A percentile compares a stretch with the other conserved stretches of the same genome.
These are phyloP conservation scores for Oxyria digyna DNA, from an alignment of 148 eudicot genomes.

Conservation along the genomic window DNA sequence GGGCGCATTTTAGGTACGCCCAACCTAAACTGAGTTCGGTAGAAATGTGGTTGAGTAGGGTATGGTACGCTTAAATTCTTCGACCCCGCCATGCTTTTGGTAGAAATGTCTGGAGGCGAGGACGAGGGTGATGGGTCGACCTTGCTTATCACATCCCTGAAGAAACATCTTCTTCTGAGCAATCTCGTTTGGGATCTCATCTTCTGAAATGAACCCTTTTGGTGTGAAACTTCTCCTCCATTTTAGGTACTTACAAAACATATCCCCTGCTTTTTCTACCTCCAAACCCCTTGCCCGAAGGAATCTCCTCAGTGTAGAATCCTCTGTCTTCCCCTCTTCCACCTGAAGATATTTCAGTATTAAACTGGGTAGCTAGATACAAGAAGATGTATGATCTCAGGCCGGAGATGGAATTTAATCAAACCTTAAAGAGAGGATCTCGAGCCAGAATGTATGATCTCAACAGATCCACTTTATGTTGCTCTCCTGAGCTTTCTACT, in stretches of 20 bases:
- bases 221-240: slow-evolving; percentile 56
- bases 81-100: slow-evolving; percentile 44
- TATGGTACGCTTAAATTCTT: slow-evolving; percentile 70
- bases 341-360: neutral
- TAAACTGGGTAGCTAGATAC: too few species aligned
- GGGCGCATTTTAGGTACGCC: too few species aligned
- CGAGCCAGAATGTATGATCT: neutral
- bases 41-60: too few species aligned
- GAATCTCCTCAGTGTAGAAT: slow-evolving; percentile 54
- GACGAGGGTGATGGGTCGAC: slow-evolving; percentile 41
- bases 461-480: neutral
- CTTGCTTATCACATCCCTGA: slow-evolving; percentile 55
- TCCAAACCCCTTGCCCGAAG: slow-evolving; percentile 66
- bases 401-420: neutral
- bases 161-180: slow-evolving; percentile 58
- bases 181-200: slow-evolving; percentile 38
- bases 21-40: too few species aligned
- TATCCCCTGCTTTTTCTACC: slow-evolving; percentile 49
- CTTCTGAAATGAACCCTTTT: slow-evolving; percentile 45
- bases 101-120: slow-evolving; percentile 45
- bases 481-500: neutral
- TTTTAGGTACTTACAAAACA: slow-evolving; percentile 44
- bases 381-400: too few species aligned
- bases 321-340: slow-evolving; percentile 23
- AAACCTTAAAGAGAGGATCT: slow-evolving; percentile 6